phyloP scores from a whole-genome alignment of 495 filamentous ascomycete genomes.

The Astrothelium macrocarpum region DNA sequence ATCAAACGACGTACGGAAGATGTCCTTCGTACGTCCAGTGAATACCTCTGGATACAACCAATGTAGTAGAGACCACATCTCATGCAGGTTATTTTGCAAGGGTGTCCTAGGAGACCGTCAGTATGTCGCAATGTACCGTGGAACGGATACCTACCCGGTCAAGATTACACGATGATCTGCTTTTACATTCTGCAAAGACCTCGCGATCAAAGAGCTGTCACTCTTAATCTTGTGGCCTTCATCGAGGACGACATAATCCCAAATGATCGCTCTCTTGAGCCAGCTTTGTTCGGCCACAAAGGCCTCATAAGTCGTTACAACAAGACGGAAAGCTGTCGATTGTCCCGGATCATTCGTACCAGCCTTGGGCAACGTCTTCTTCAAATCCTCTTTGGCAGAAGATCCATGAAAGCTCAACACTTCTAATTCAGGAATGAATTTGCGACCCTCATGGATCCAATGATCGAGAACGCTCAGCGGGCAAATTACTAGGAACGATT shows the following conservation, averaged over 20 bases:
- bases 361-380: slow-evolving; percentile 28
- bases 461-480: slow-evolving; percentile 49
- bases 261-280: slow-evolving; percentile 51
- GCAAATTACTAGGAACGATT: slow-evolving; percentile 52
- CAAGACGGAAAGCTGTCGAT: slow-evolving; percentile 32
- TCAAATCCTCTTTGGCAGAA: slow-evolving; percentile 36
- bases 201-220: slow-evolving; percentile 40
- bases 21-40: slow-evolving; percentile 36
- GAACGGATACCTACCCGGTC: slow-evolving; percentile 36
- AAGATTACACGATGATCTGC: slow-evolving; percentile 53
- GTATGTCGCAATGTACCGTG: not conserved
- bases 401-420: slow-evolving; percentile 49
- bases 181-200: slow-evolving; percentile 40
- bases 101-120: slow-evolving; percentile 36
- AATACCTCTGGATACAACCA: slow-evolving; percentile 60
- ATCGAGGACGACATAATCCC: slow-evolving; percentile 49
- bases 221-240: slow-evolving; percentile 58
- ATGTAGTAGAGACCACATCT: slow-evolving; percentile 54
- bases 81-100: slow-evolving; percentile 53
- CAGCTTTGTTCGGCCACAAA: slow-evolving; percentile 47
- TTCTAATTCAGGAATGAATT: slow-evolving; percentile 51
- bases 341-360: slow-evolving; percentile 10
- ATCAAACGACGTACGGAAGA: slow-evolving; percentile 52
- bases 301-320: slow-evolving; percentile 56
- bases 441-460: slow-evolving; percentile 47